Evolutionary conservation across 768 basidiomycete genomes (phyloP).

Genomic region (Coprinopsis strossmayeri): DNA sequence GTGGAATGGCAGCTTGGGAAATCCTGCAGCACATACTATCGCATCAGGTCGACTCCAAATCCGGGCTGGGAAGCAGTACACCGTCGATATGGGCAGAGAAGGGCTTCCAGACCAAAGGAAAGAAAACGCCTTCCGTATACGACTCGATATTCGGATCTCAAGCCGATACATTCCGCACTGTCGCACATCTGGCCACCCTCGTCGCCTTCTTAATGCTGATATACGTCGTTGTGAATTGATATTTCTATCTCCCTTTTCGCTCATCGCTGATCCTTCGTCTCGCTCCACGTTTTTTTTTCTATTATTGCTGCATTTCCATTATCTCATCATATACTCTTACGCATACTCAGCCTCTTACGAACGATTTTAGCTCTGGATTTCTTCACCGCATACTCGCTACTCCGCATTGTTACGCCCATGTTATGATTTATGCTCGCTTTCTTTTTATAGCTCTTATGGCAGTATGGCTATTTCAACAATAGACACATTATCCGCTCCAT

Average conservation of each 20-base stretch:
- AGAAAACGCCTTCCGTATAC: background rate
- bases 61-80: background rate
- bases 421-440: no score
- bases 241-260: background rate
- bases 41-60: background rate
- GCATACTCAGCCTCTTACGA: no score
- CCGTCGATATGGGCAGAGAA: background rate
- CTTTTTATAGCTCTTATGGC: no score
- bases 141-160: background rate
- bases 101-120: background rate
- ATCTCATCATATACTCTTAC: background rate
- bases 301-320: background rate
- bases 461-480: no score
- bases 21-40: no score
- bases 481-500: no score
- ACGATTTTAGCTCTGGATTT: no score
- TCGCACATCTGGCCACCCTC: conserved; percentile 2
- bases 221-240: conserved; percentile 2
- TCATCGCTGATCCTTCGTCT: no score
- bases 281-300: background rate
- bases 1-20: background rate
- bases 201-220: background rate
- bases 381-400: no score
- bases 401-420: no score
- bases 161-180: background rate